A percentile compares a stretch with the other conserved stretches of the same genome.
These are phyloP conservation scores for Neoboletus magnificus DNA, from an alignment of 768 basidiomycete genomes.

Conservation along the genomic window DNA sequence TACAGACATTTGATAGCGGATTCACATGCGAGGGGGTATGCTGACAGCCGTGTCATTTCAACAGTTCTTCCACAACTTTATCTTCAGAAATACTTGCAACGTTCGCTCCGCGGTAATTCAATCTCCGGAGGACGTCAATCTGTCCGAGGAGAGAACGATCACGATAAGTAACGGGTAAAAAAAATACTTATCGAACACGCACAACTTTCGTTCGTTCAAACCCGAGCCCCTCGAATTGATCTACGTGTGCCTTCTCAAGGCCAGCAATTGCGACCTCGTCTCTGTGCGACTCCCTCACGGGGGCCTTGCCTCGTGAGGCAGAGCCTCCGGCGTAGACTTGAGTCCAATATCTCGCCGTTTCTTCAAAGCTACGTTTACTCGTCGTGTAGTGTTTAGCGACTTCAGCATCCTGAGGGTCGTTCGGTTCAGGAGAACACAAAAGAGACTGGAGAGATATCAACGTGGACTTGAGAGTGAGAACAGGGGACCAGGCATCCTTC, in stretches of 20 bases:
- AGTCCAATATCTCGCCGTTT: slow-evolving; percentile 93
- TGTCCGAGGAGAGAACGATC: slow-evolving; percentile 26
- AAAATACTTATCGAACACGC: slow-evolving; percentile 33
- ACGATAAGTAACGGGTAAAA: neutral
- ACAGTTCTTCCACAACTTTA: slow-evolving; percentile 79
- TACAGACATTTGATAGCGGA: slow-evolving; percentile 22
- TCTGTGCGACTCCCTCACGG: slow-evolving; percentile 30
- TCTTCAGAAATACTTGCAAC: slow-evolving; percentile 79
- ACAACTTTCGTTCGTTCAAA: slow-evolving; percentile 86
- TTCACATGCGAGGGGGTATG: slow-evolving; percentile 28
- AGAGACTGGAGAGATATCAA: slow-evolving; percentile 92
- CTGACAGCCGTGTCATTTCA: slow-evolving; percentile 46
- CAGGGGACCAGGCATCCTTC: slow-evolving; percentile 92
- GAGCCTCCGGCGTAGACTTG: slow-evolving; percentile 86
- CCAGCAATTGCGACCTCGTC: slow-evolving; percentile 70
- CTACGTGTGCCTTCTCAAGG: slow-evolving; percentile 77
- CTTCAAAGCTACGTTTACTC: slow-evolving; percentile 81
- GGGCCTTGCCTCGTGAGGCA: slow-evolving; percentile 39
- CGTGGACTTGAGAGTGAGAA: slow-evolving; percentile 93
- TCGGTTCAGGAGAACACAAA: slow-evolving; percentile 90
- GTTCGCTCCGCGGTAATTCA: slow-evolving; percentile 87
- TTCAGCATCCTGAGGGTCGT: slow-evolving; percentile 96
- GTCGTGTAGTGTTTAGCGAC: slow-evolving; percentile 97
- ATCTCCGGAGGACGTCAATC: slow-evolving; percentile 84
- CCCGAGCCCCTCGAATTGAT: slow-evolving; percentile 78